phyloP scores from a whole-genome alignment of 768 basidiomycete species.

The Amanita jacksonii region DNA sequence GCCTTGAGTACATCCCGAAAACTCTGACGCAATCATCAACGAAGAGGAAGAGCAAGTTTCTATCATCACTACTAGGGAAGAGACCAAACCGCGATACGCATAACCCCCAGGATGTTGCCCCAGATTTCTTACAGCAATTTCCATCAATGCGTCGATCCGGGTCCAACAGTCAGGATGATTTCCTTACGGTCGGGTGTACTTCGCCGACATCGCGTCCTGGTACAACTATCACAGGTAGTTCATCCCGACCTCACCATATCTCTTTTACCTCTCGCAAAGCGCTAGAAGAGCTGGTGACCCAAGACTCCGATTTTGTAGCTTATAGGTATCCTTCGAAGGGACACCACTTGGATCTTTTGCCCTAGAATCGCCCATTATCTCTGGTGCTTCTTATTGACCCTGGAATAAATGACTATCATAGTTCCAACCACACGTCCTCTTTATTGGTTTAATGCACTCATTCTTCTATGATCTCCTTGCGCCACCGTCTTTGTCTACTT shows the following conservation, averaged over 20 bases:
- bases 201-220: constrained; percentile 44
- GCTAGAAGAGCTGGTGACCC: constrained; percentile 74
- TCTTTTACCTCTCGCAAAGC: constrained; percentile 62
- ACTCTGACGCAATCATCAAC: constrained; percentile 19
- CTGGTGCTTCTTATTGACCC: too few species aligned
- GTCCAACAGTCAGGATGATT: constrained; percentile 42
- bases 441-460: neutral
- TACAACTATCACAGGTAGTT: constrained; percentile 28
- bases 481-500: too few species aligned
- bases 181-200: constrained; percentile 33
- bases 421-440: too few species aligned
- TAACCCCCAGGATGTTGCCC: constrained; percentile 22
- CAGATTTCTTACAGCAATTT: constrained; percentile 29
- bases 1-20: constrained; percentile 28
- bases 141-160: constrained; percentile 36
- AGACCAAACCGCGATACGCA: constrained; percentile 28
- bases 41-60: constrained; percentile 68
- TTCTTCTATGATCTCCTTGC: neutral
- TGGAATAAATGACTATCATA: too few species aligned
- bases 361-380: too few species aligned
- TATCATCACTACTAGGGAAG: constrained; percentile 59
- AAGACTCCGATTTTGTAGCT: constrained; percentile 76
- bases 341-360: constrained; percentile 55
- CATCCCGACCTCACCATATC: constrained; percentile 36
- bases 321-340: constrained; percentile 81